Percentiles rank a stretch among this genome's conserved stretches.
Evolutionary conservation across 2,329 filamentous ascomycete genomes (phyloP).

Genomic region (Cadophora sp.): DNA sequence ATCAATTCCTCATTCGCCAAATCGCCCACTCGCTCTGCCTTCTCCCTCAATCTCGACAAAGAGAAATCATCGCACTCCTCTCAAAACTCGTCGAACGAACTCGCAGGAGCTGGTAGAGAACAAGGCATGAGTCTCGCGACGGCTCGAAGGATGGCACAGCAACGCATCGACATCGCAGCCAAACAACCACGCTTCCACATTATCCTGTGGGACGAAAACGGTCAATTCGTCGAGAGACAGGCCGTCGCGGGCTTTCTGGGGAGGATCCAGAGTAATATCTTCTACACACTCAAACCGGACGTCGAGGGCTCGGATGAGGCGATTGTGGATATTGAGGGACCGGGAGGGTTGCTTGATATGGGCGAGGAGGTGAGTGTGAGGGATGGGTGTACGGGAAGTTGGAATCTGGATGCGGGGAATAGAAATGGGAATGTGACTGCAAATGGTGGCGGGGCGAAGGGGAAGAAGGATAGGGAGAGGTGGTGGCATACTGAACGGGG

Average conservation of each 20-base stretch:
- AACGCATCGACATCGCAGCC: conserved; percentile 65
- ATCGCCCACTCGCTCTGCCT: conserved; percentile 33
- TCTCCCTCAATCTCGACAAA: conserved; percentile 31
- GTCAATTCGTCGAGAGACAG: conserved; percentile 59
- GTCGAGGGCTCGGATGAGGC: conserved; percentile 61
- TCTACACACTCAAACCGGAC: conserved; percentile 63
- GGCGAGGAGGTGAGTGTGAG: conserved; percentile 51
- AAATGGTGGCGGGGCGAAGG: conserved; percentile 25
- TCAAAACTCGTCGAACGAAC: conserved; percentile 23
- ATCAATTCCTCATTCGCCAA: conserved; percentile 27
- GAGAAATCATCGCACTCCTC: not conserved
- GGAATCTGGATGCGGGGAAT: conserved; percentile 31
- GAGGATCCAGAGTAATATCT: conserved; percentile 61
- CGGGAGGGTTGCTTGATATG: conserved; percentile 57
- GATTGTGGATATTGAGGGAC: conserved; percentile 60
- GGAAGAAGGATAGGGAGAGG: conserved; percentile 38
- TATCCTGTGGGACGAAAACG: conserved; percentile 55
- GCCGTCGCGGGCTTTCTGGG: conserved; percentile 69
- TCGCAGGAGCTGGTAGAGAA: conserved; percentile 16
- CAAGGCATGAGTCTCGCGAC: conserved; percentile 52
- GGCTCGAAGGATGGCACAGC: conserved; percentile 69
- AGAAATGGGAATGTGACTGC: not conserved
- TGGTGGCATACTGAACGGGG: conserved; percentile 44
- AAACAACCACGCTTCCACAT: conserved; percentile 62
- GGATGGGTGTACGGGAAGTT: conserved; percentile 40